These are phyloP conservation scores for Microthlaspi erraticum DNA, from an alignment of 345 rosid species.

Conservation along the genomic window DNA sequence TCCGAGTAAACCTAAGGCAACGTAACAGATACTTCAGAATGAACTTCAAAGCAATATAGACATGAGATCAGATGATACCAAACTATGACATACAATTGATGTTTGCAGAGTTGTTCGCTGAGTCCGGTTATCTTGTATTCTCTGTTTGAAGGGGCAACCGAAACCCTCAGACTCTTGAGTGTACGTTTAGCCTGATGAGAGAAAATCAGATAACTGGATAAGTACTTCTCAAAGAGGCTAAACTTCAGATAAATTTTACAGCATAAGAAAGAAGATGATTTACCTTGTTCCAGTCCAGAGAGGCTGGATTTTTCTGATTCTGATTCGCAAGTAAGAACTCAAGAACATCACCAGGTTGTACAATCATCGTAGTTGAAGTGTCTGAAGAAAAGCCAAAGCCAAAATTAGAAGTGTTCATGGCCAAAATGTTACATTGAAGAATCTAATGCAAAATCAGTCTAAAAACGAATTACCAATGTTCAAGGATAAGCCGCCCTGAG, in stretches of 20 bases:
- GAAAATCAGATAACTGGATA: background rate
- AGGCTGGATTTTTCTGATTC: constrained; percentile 14
- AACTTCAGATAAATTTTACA: background rate
- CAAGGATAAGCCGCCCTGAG: constrained; percentile 49
- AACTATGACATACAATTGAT: constrained; percentile 48
- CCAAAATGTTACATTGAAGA: constrained; percentile 21
- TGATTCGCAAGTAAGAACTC: constrained; percentile 42
- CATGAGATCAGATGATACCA: background rate
- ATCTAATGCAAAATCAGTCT: background rate
- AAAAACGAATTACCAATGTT: constrained; percentile 39
- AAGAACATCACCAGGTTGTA: constrained; percentile 45
- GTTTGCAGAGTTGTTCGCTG: constrained; percentile 62
- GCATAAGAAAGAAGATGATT: constrained; percentile 4
- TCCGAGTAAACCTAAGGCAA: constrained; percentile 66
- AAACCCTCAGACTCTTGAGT: constrained; percentile 71
- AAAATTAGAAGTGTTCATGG: constrained; percentile 8
- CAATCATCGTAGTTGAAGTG: constrained; percentile 46
- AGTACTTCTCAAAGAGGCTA: constrained; percentile 18
- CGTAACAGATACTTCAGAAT: background rate
- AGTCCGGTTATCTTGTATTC: constrained; percentile 81
- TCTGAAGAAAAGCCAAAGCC: constrained; percentile 30
- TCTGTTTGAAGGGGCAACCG: constrained; percentile 60
- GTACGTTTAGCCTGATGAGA: constrained; percentile 60
- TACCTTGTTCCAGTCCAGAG: constrained; percentile 41
- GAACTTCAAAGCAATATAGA: constrained; percentile 1